Evolutionary conservation across 192 early-diverging fungal species (phyloP).

Genomic region (Coemansia asiatica): DNA sequence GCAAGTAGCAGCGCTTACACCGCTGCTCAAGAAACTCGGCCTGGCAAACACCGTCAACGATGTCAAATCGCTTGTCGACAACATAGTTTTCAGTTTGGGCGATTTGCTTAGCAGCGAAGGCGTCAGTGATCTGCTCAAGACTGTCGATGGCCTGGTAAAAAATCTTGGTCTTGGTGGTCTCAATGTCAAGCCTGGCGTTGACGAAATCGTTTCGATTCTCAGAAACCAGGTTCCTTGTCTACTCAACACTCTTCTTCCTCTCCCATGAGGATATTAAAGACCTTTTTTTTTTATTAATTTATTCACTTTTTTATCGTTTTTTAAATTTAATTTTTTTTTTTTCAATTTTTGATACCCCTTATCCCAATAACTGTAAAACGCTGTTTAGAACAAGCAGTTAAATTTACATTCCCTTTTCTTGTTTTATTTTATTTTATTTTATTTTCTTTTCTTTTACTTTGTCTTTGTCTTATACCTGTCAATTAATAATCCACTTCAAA

Average conservation of each 20-base stretch:
- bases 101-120: conserved; percentile 37
- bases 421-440: no score
- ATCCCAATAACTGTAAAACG: no score
- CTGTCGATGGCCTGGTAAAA: conserved; percentile 34
- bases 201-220: conserved; percentile 39
- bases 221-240: conserved; percentile 47
- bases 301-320: conserved; percentile 1
- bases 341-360: neutral
- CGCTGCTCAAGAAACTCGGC: conserved; percentile 45
- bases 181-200: conserved; percentile 38
- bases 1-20: conserved; percentile 38
- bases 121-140: conserved; percentile 25
- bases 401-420: no score
- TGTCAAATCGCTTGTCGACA: conserved; percentile 43
- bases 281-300: conserved; percentile 1
- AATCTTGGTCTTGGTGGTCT: conserved; percentile 45
- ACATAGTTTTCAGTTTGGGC: conserved; percentile 38
- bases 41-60: conserved; percentile 46
- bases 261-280: conserved; percentile 26
- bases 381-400: no score
- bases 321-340: neutral
- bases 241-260: conserved; percentile 44
- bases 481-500: no score
- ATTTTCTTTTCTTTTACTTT: neutral
- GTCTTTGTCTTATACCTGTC: no score